Percentiles rank a stretch among this genome's conserved stretches.
Evolutionary conservation across 495 filamentous ascomycete species (phyloP).

Genomic region (Tuber melanosporum): DNA sequence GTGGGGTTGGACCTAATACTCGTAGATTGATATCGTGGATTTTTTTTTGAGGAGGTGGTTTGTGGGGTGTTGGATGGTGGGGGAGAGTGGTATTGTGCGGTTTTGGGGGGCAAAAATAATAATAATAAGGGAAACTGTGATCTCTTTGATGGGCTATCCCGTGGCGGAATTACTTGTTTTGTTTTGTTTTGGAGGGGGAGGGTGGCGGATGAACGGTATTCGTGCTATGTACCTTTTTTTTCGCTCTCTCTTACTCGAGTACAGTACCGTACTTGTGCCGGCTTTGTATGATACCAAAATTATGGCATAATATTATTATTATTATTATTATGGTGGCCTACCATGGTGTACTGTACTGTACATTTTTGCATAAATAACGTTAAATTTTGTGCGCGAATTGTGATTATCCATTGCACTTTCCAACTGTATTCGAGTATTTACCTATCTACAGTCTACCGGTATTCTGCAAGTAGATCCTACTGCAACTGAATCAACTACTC

Average conservation of each 20-base stretch:
- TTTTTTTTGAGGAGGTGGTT: neutral
- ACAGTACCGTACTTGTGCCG: neutral
- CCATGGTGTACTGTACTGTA: neutral
- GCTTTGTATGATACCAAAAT: neutral
- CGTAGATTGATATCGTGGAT: neutral
- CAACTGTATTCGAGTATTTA: neutral
- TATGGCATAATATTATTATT: too few species aligned
- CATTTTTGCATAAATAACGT: neutral
- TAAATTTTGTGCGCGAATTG: neutral
- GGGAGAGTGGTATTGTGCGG: constrained; percentile 1
- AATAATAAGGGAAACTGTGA: neutral
- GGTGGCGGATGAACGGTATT: neutral
- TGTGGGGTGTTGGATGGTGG: neutral
- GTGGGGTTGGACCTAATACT: neutral
- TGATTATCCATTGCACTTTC: neutral
- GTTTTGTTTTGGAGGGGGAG: neutral
- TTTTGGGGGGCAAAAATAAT: neutral
- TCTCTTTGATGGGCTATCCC: neutral
- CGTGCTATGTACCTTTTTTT: neutral
- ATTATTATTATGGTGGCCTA: neutral
- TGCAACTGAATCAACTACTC: neutral
- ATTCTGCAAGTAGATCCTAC: neutral
- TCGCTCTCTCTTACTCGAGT: neutral
- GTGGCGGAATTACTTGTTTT: neutral
- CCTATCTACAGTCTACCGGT: neutral